Base-by-base conservation (phyloP, 768 basidiomycete genomes). In the Kockovaella imperatae region DNA sequence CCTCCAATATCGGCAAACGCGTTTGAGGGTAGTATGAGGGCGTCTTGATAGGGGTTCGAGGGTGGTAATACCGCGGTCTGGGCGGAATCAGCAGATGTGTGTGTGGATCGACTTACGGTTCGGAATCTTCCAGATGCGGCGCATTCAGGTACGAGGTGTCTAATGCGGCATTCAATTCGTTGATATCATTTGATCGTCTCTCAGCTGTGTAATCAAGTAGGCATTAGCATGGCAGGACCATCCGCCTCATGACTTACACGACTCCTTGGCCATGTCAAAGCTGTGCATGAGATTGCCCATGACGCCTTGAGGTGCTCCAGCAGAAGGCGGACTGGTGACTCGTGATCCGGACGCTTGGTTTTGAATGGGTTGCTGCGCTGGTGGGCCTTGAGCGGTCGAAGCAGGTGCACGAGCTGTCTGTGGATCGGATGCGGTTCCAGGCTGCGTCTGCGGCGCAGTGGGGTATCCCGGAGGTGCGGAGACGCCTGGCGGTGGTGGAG, bases 61-160 rank as follows among this genome's bases (percentile, higher is more conserved):
- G 93, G 21, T 89, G 83, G 66, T 97, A 97, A 71, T 97, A 96
- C 63, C 91, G 87, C 20, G 95, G 90, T 76, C 91, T 96, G 58
- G 0, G 39, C 14, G 28, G 35, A 21, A 49, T 20, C 8, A 42
- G 36, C 36, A n/a, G 31, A 10, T 32, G 42, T 42, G 52, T 39
- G 2, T 26, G 45, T 11, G 10, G n/a, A 38, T 14, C 10, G 45
- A n/a, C 74, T 57, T 50, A 91, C 91, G 89, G 90, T 70, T 96
- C 93, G 5, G 90, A 90, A 65, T 99, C 95, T 50, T 85, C 79
- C 18, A 91, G 89, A 67, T 89, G 85, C 8, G 95, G 95, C 41
- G 86, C 81, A 65, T 80, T 86, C 29, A 82, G 77, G 67, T 87
- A 86, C 44, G 91, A 84, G n/a, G 84, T 83, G 67, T 97, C 91